Evolutionary conservation across 306 rosid genomes (phyloP).

Genomic region (Erythrophleum fordii): DNA sequence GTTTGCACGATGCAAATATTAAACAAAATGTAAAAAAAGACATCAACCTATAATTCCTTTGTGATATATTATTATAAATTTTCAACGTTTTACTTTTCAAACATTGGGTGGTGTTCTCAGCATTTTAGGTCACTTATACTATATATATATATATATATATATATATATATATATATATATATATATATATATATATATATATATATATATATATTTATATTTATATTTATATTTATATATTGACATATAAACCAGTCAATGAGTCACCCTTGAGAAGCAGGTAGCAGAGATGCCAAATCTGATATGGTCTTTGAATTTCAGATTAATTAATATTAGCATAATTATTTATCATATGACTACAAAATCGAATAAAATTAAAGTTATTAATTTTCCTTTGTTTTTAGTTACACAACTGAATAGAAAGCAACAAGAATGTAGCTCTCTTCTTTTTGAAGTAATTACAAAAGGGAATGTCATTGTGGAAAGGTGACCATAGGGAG

Average conservation of each 20-base stretch:
- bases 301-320: background rate
- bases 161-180: too few species aligned
- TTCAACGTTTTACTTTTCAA: too few species aligned
- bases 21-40: background rate
- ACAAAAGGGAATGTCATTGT: background rate
- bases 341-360: background rate
- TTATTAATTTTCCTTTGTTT: background rate
- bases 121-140: background rate
- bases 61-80: background rate
- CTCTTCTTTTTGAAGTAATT: background rate
- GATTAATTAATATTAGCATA: background rate
- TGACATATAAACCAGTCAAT: background rate
- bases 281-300: background rate
- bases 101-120: background rate
- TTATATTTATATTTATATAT: background rate
- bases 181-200: too few species aligned
- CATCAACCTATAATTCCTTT: background rate
- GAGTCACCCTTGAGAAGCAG: slow-evolving; percentile 3
- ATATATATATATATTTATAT: too few species aligned
- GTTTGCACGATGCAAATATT: background rate
- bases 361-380: background rate
- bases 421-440: background rate
- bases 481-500: background rate
- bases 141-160: too few species aligned
- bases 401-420: background rate